Base-by-base conservation (phyloP, 177 flowering plant genomes). In the Tripterygium wilfordii region DNA sequence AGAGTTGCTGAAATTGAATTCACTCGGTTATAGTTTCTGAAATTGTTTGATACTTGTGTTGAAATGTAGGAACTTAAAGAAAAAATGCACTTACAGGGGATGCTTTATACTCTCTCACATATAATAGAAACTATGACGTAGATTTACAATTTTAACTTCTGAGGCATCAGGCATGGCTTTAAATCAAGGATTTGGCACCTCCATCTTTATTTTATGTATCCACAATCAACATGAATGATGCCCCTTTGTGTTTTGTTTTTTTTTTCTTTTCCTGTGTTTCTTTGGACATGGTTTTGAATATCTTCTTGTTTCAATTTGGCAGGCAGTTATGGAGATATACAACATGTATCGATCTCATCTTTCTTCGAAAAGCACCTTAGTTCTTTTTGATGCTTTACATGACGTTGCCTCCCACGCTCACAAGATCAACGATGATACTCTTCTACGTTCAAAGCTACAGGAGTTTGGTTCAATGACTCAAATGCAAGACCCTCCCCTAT, bases 301-400 rank as follows among this genome's bases (percentile, higher is more conserved):
- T 28, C 38, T 36, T 52, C 17, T 29, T 42, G 16, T 16, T 54
- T 32, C 9, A 48, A 53, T 36, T 47, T 63, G 56, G 64, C 77
- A 94, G 99, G 99, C 97, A 9, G 70, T 87, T 42, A 78, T 82
- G 92, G 99, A 94, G 75, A 80, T 89, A 45, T 89, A 89, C 67
- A 75, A 58, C 75, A 79, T 81, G 85, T 82, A 79, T 45, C 71
- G 88, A 53, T 42, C 79, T 59, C 82, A 69, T 37, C 84, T 94
- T 28, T 80, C 92, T 5, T 78, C 80, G 10, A 81, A 74, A 63
- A 81, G 70, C 63, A 75, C 59, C 5, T 13, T 80, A 24, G 59
- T 85, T 33, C 78, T 89, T 15, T 84, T 76, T 56, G 82, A 78
- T 15, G 85, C 87, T 18, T 57, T 90, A 69, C 99, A 76, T 58